phyloP scores from a whole-genome alignment of 2,329 filamentous ascomycete species.

The Arthrobotrys sinensis region DNA sequence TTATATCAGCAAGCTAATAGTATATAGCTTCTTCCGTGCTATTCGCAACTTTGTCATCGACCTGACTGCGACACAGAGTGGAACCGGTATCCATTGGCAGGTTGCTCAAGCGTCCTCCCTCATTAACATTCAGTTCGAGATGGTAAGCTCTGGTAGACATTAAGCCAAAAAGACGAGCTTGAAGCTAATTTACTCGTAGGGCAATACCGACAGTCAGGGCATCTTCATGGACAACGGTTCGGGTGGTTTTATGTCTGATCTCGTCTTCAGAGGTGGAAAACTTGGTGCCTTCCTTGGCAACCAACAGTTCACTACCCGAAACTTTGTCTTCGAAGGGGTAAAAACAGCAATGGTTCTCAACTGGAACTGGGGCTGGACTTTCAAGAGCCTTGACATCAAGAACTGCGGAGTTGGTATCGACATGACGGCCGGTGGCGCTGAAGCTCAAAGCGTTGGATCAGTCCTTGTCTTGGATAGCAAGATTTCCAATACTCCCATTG shows the following conservation, averaged over 20 bases:
- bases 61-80: slow-evolving; percentile 72
- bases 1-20: not conserved
- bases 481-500: slow-evolving; percentile 81
- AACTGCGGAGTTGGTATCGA: slow-evolving; percentile 83
- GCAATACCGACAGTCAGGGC: slow-evolving; percentile 66
- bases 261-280: slow-evolving; percentile 85
- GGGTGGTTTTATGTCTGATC: slow-evolving; percentile 85
- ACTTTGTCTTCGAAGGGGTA: slow-evolving; percentile 85
- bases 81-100: slow-evolving; percentile 77
- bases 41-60: slow-evolving; percentile 87
- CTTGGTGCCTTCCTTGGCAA: slow-evolving; percentile 85
- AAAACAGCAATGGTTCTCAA: slow-evolving; percentile 89
- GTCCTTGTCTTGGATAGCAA: slow-evolving; percentile 85
- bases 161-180: slow-evolving; percentile 14
- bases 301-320: slow-evolving; percentile 89
- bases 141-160: slow-evolving; percentile 66
- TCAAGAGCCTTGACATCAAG: slow-evolving; percentile 82
- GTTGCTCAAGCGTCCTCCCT: slow-evolving; percentile 76
- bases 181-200: slow-evolving; percentile 24
- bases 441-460: slow-evolving; percentile 84
- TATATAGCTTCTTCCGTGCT: slow-evolving; percentile 82
- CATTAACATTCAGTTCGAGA: slow-evolving; percentile 74
- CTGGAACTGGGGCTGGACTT: slow-evolving; percentile 91
- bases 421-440: slow-evolving; percentile 77
- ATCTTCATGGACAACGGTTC: slow-evolving; percentile 77